phyloP scores from a whole-genome alignment of 768 basidiomycete species.

The Collybia mongolica region DNA sequence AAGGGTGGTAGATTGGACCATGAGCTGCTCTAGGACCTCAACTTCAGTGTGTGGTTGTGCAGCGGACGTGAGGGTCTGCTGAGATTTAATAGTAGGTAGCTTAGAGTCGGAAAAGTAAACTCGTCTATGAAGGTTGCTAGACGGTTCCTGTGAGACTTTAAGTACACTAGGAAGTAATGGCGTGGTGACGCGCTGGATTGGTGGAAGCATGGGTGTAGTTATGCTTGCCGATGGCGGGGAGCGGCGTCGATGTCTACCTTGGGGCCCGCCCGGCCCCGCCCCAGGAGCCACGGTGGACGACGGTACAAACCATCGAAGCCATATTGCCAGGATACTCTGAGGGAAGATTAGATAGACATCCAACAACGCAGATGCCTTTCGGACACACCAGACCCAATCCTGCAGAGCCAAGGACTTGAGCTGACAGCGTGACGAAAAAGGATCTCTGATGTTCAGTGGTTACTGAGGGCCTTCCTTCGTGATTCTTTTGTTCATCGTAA shows the following conservation, averaged over 20 bases:
- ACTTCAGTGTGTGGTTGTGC: background rate
- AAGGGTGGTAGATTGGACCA: background rate
- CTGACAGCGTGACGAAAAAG: constrained; percentile 17
- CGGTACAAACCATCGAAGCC: constrained; percentile 39
- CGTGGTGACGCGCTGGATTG: background rate
- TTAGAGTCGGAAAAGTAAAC: constrained; percentile 13
- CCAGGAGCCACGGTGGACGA: constrained; percentile 2
- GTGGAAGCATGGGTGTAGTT: background rate
- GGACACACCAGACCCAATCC: constrained; percentile 38
- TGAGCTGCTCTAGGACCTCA: background rate
- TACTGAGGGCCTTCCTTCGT: constrained; percentile 3
- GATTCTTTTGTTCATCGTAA: background rate
- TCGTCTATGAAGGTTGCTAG: constrained; percentile 3
- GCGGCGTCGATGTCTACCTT: constrained; percentile 11
- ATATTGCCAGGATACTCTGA: constrained; percentile 44
- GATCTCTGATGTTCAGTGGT: constrained; percentile 9
- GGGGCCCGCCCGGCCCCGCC: background rate
- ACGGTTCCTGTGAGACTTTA: background rate
- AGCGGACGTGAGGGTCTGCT: background rate
- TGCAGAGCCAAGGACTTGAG: constrained; percentile 22
- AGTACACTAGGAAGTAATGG: background rate
- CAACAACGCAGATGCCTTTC: background rate
- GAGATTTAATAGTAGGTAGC: background rate
- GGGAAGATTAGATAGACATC: constrained; percentile 4
- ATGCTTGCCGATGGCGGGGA: constrained; percentile 9